Evolutionary conservation across 2,329 filamentous ascomycete genomes (phyloP).

Genomic region (Ilyonectria robusta): DNA sequence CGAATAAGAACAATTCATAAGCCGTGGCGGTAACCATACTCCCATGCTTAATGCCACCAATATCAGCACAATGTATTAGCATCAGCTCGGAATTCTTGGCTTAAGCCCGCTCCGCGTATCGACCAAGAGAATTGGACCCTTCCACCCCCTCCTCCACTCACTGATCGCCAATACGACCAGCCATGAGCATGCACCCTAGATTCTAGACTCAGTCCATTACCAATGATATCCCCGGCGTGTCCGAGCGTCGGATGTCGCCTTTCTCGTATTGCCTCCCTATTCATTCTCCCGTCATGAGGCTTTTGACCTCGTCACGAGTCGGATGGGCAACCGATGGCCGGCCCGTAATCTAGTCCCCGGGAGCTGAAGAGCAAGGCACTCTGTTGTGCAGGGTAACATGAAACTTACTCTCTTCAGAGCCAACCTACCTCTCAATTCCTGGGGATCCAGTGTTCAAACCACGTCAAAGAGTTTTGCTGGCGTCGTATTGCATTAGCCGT

Average conservation of each 20-base stretch:
- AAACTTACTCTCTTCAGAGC: neutral
- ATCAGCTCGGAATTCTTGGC: neutral
- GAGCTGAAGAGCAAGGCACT: neutral
- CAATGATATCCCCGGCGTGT: neutral
- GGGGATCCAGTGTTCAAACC: neutral
- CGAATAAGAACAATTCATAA: neutral
- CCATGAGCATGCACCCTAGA: neutral
- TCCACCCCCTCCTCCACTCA: neutral
- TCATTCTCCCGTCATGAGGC: neutral
- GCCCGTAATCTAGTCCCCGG: neutral
- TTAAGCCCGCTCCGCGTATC: neutral
- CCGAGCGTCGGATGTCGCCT: neutral
- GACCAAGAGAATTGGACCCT: neutral
- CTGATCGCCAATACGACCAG: neutral
- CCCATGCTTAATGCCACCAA: slow-evolving; percentile 7
- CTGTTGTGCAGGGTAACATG: neutral
- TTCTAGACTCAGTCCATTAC: slow-evolving; percentile 3
- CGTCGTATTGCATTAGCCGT: neutral
- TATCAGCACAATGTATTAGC: neutral
- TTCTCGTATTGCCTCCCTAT: neutral
- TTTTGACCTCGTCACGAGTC: neutral
- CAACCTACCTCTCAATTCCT: neutral
- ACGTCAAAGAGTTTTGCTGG: neutral
- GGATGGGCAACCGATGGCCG: neutral
- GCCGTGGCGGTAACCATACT: slow-evolving; percentile 1